Evolutionary conservation across 1,284 basidiomycete species (phyloP).

Genomic region (Marasmius sp.): DNA sequence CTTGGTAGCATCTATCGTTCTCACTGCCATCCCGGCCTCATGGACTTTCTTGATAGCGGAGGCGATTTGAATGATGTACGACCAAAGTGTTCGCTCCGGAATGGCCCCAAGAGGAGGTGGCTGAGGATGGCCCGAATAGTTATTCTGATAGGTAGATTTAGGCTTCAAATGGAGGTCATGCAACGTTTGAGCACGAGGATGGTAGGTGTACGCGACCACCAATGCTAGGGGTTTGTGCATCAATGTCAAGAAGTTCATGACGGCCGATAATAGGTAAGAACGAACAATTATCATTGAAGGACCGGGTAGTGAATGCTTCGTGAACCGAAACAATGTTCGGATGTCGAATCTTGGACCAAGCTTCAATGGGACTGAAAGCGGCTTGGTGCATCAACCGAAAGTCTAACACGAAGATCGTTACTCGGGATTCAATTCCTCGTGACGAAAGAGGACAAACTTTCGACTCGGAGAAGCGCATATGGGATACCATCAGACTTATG

Average conservation of each 20-base stretch:
- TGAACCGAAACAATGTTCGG: constrained; percentile 84
- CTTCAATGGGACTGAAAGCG: constrained; percentile 83
- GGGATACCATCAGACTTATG: constrained; percentile 77
- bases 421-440: constrained; percentile 12
- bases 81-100: constrained; percentile 90
- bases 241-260: neutral
- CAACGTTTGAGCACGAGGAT: constrained; percentile 84
- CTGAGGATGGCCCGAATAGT: constrained; percentile 1
- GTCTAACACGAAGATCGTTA: constrained; percentile 45
- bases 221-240: constrained; percentile 57
- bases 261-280: constrained; percentile 13
- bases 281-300: constrained; percentile 91
- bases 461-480: constrained; percentile 82
- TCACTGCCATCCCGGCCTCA: constrained; percentile 77
- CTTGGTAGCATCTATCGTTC: constrained; percentile 87
- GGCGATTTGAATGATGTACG: constrained; percentile 89
- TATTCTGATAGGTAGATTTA: constrained; percentile 26
- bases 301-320: constrained; percentile 95
- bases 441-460: constrained; percentile 57
- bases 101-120: constrained; percentile 34
- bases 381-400: constrained; percentile 82
- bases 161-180: constrained; percentile 67
- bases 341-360: constrained; percentile 87
- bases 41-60: constrained; percentile 88
- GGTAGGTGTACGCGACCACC: constrained; percentile 91